phyloP scores from a whole-genome alignment of 164 flowering plant genomes.

The Cinnamomum chago region DNA sequence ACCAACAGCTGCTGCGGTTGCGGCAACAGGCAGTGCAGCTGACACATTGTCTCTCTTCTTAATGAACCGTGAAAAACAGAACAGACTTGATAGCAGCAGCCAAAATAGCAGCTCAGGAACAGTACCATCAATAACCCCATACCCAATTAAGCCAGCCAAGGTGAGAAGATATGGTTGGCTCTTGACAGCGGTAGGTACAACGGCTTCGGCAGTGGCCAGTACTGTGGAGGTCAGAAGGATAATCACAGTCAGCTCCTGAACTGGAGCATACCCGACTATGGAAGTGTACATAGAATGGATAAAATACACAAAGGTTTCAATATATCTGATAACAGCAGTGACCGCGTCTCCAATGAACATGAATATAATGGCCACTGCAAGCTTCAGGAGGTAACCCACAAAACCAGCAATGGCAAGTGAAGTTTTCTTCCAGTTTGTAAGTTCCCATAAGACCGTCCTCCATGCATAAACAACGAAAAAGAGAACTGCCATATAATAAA shows the following conservation, averaged over 20 bases:
- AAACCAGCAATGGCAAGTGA: constrained; percentile 27
- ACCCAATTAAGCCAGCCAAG: constrained; percentile 64
- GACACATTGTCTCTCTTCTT: constrained; percentile 63
- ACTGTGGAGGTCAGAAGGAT: constrained; percentile 62
- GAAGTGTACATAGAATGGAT: constrained; percentile 61
- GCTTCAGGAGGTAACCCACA: constrained; percentile 50
- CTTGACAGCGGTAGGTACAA: constrained; percentile 50
- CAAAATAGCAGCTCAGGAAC: constrained; percentile 70
- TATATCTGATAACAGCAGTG: constrained; percentile 41
- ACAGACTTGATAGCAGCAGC: constrained; percentile 54
- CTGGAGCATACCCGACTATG: constrained; percentile 69
- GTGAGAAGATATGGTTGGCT: constrained; percentile 63
- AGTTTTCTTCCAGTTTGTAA: constrained; percentile 65
- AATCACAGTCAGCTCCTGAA: constrained; percentile 53
- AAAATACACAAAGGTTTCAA: constrained; percentile 52
- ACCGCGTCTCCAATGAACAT: constrained; percentile 62
- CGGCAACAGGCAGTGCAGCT: constrained; percentile 76
- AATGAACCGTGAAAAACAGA: constrained; percentile 34
- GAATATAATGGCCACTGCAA: constrained; percentile 51
- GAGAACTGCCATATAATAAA: constrained; percentile 38
- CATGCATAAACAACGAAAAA: constrained; percentile 68
- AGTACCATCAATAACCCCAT: constrained; percentile 50
- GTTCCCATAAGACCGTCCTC: constrained; percentile 84
- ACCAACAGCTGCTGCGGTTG: constrained; percentile 69
- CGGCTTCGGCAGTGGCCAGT: constrained; percentile 66